A percentile compares a stretch with the other conserved stretches of the same genome.
These are phyloP conservation scores for Favolaschia claudopus DNA, from an alignment of 768 basidiomycete genomes.

Conservation along the genomic window DNA sequence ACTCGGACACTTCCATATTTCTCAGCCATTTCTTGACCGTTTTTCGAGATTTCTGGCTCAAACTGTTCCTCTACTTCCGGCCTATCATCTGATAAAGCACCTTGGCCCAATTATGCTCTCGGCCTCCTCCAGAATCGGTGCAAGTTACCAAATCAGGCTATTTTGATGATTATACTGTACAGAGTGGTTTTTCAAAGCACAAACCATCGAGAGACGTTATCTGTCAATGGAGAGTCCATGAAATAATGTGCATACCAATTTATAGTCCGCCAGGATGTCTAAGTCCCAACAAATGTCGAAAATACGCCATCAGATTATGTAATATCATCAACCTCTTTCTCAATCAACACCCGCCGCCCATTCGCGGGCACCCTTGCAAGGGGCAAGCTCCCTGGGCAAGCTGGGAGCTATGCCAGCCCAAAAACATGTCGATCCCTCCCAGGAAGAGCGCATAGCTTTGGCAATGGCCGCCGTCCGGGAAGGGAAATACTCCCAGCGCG, in stretches of 20 bases:
- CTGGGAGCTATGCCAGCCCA: background rate
- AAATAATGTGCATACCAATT: background rate
- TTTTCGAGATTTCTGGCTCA: background rate
- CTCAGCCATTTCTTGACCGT: background rate
- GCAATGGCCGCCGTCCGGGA: background rate
- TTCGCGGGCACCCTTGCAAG: background rate
- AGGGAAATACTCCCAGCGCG: background rate
- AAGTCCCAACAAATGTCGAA: background rate
- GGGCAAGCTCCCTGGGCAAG: background rate
- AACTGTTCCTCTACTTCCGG: background rate
- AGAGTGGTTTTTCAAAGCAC: background rate
- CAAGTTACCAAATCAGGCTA: background rate
- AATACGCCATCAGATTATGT: slow-evolving; percentile 1
- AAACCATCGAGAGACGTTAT: background rate
- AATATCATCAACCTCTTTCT: background rate
- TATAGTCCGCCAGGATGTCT: background rate
- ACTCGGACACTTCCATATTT: background rate
- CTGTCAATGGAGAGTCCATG: background rate
- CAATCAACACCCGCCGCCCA: background rate
- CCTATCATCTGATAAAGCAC: too few relatives aligned
- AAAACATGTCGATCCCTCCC: background rate
- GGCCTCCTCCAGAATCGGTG: too few relatives aligned
- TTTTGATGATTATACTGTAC: background rate
- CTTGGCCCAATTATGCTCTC: too few relatives aligned
- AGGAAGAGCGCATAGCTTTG: background rate